phyloP scores from a whole-genome alignment of 257 asterid species.

The Orobanche coerulescens region DNA sequence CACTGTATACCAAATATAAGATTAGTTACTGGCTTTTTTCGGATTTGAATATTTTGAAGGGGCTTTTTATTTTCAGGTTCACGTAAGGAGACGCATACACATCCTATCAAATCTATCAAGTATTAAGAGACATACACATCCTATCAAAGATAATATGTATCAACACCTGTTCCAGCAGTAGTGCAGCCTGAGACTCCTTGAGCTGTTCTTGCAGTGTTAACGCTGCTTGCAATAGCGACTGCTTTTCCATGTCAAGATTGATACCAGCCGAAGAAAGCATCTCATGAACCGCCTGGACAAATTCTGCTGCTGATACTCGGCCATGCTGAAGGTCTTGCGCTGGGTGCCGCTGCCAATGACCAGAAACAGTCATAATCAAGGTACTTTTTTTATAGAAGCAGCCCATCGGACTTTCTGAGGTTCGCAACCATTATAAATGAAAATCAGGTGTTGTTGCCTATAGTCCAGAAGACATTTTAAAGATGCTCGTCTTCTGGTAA shows the following conservation, averaged over 20 bases:
- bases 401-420: neutral
- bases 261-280: conserved; percentile 95
- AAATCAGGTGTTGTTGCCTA: neutral
- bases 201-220: conserved; percentile 79
- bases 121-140: neutral
- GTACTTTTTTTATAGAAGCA: neutral
- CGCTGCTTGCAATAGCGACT: conserved; percentile 57
- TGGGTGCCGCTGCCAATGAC: conserved; percentile 39
- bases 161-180: conserved; percentile 84
- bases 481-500: too few species aligned
- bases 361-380: neutral
- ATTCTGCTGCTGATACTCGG: conserved; percentile 76
- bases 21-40: neutral
- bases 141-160: conserved; percentile 6
- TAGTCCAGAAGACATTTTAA: conserved; percentile 4
- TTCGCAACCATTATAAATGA: neutral
- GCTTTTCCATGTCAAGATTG: conserved; percentile 71
- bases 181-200: conserved; percentile 82
- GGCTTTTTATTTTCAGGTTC: neutral
- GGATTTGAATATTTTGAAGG: neutral
- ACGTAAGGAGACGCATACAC: neutral
- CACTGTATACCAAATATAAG: neutral
- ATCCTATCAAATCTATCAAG: neutral
- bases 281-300: conserved; percentile 92
- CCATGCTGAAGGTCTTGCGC: conserved; percentile 71